These are phyloP conservation scores for Penicillium fuscoglaucum DNA, from an alignment of 2,329 filamentous ascomycete genomes.

Conservation along the genomic window DNA sequence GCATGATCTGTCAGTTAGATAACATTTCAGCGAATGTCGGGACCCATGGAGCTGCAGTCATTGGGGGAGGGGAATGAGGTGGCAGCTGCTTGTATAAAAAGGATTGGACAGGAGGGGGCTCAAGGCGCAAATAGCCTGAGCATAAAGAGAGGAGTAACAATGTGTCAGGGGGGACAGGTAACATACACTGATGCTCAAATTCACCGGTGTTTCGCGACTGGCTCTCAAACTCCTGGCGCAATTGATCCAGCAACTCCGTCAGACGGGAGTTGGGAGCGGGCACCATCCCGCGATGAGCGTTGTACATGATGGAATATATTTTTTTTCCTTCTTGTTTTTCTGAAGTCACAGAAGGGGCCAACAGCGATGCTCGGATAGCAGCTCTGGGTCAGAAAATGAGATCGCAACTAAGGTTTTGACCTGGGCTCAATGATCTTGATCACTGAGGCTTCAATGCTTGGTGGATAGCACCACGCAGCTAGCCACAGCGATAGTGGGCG, in stretches of 20 bases:
- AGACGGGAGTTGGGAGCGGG: conserved; percentile 70
- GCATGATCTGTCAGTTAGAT: conserved; percentile 34
- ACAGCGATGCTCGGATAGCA: neutral
- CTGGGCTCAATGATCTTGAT: conserved; percentile 17
- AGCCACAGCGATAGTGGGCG: conserved; percentile 20
- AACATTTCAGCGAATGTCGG: conserved; percentile 25
- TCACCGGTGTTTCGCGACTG: conserved; percentile 79
- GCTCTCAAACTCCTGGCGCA: conserved; percentile 86
- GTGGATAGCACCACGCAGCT: conserved; percentile 27
- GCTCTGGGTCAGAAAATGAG: neutral
- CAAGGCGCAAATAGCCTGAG: neutral
- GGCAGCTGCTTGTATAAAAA: conserved; percentile 10
- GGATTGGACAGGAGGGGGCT: neutral
- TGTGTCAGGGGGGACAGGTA: conserved; percentile 1
- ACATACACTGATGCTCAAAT: conserved; percentile 92
- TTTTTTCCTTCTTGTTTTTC: neutral
- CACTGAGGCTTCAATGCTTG: conserved; percentile 26
- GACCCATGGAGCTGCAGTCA: conserved; percentile 15
- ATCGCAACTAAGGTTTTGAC: conserved; percentile 5
- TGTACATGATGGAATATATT: conserved; percentile 66
- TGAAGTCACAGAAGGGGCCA: neutral
- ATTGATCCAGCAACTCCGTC: conserved; percentile 86
- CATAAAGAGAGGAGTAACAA: neutral
- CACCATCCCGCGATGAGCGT: conserved; percentile 79
- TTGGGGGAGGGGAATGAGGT: conserved; percentile 10